Base-by-base conservation (phyloP, 2,329 filamentous ascomycete genomes). In the Diaporthe helianthi region DNA sequence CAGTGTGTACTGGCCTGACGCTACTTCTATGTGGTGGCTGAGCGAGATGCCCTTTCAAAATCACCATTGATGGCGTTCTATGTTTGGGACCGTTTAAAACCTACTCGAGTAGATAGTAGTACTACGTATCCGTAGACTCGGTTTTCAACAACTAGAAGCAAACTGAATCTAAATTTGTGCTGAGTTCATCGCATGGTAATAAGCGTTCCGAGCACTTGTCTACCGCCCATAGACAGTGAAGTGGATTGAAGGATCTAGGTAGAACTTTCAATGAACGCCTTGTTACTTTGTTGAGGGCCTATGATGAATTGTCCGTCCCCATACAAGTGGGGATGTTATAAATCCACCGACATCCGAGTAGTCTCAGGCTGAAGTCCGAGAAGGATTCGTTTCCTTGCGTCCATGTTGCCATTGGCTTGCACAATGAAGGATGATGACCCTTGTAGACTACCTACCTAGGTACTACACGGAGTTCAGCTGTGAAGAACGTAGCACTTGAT, bases 331-430 rank as follows among this genome's bases (percentile, higher is more conserved):
- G 12, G 46, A 29, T 29, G 15, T 12, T 46, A 24, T 17, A 60
- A 46, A 17, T 17, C 17, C 24, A 46, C 55, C 55, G 55, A 60
- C 55, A 60, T 60, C 55, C 55, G 55, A 60, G 38, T 9, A 46
- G 38, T 15, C 10, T 24, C 29, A 26, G 17, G 38, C 55, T 44
- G 26, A 12, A 46, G 38, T 60, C 55, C 55, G 55, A 60, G 55
- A 6, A 60, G 55, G 55, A 60, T 60, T 17, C 7, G 9, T 60
- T 60, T 31, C 38, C 55, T 46, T 29, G 38, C 31, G 22, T 26
- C 38, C 7, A 46, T 29, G 10, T 17, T 60, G 15, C 38, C 17
- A 60, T 60, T 60, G 55, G 55, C 55, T 29, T 60, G 6, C 36
- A 26, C 8, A 13, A 31, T 19, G 12, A 60, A 44, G 38, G 5